Percentiles rank a stretch among this genome's conserved stretches.
These are phyloP conservation scores for Vitis labrusca DNA, from an alignment of 164 flowering plant genomes.

Conservation along the genomic window DNA sequence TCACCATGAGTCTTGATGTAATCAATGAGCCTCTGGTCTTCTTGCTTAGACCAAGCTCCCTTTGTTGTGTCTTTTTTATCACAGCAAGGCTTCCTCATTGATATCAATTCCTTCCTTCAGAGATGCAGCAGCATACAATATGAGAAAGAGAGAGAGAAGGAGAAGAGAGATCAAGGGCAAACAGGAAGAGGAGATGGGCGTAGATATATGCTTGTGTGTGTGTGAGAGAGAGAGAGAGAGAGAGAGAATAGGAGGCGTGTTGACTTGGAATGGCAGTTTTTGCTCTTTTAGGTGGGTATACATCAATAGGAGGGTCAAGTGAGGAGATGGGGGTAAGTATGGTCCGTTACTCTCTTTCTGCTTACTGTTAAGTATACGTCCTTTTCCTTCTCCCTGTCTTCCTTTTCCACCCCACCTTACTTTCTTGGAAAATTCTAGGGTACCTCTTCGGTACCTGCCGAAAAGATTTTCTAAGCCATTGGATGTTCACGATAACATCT, in stretches of 20 bases:
- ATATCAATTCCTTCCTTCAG: neutral
- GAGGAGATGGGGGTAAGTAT: no score
- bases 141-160: neutral
- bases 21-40: conserved; percentile 11
- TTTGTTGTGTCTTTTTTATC: conserved; percentile 15
- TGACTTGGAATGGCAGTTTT: conserved; percentile 21
- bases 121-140: no score
- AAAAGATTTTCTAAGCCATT: no score
- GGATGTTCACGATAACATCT: no score
- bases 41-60: conserved; percentile 19
- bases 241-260: neutral
- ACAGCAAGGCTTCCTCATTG: conserved; percentile 23
- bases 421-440: no score
- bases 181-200: neutral
- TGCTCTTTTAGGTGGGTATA: conserved; percentile 6
- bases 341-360: neutral
- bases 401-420: no score
- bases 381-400: neutral
- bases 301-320: no score
- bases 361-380: conserved; percentile 18
- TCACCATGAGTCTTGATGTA: conserved; percentile 12
- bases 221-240: neutral
- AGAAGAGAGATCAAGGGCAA: neutral
- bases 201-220: conserved; percentile 2
- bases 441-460: no score